Evolutionary conservation across 768 basidiomycete species (phyloP), one percentile per base, ranked within the genome.

Genomic region (Suillus hirtellus): DNA sequence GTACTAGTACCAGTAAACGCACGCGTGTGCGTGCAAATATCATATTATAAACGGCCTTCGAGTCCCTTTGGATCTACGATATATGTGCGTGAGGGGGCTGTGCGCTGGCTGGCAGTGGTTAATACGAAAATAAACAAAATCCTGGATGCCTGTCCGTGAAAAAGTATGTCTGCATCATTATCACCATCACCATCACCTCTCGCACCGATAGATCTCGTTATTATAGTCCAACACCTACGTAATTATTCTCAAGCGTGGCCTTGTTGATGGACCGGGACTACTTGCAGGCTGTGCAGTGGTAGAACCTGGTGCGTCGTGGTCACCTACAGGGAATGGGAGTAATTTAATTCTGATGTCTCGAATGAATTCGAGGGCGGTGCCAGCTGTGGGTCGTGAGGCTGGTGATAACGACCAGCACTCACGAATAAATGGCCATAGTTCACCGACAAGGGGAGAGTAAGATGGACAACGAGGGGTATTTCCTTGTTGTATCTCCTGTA

Each of bases 391-490:
- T 38, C 55, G 55, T 56, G 21, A 37, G 21, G 37, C 55, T 17
- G 55, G 55, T 24, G 21, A 40, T 15, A 38, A 56, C 38, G 55
- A 56, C 55, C 55, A 56, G 55, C 55, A 56, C 15, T 17, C 35
- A 34, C 52, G 31, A 31, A 53, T 53, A 34, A 53, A 53, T 19
- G 52, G 52, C 52, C 52, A 53, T 17, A 53, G 11, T 53, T 53
- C 52, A 19, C 31, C 2, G 19, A 53, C 52, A 0, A 53, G 52
- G 5, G 17, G 52, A 12, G 31, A 34, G 10, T 53, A 31, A 17
- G 52, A 53, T 5, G 52, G 31, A 12, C 5, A 53, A 4, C 11
- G 10, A 10, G 52, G 52, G 19, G 52, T n/a, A 2, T 53, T 53
- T 34, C 31, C 52, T 11, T 34, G 31, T 19, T 53, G 52, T 5